Evolutionary conservation across 2,329 filamentous ascomycete genomes (phyloP).

Genomic region (Sporothrix sp.): DNA sequence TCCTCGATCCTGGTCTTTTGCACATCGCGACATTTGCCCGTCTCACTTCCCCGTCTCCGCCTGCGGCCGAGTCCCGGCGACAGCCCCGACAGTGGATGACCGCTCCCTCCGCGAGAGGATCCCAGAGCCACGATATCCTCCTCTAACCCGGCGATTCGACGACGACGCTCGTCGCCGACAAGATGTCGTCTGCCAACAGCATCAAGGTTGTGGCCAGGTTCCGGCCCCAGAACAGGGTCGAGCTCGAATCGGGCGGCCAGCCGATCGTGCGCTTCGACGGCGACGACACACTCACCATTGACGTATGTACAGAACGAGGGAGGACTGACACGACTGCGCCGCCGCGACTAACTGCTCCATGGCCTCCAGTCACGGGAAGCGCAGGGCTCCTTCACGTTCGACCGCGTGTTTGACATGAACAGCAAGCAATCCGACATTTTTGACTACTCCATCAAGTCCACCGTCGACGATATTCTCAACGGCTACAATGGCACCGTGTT

Average conservation of each 20-base stretch:
- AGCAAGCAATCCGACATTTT: slow-evolving; percentile 90
- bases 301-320: slow-evolving; percentile 47
- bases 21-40: background rate
- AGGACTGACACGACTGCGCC: background rate
- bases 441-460: slow-evolving; percentile 91
- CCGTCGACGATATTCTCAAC: slow-evolving; percentile 96
- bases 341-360: slow-evolving; percentile 19
- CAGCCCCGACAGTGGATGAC: slow-evolving; percentile 2
- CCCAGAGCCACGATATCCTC: no score
- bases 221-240: slow-evolving; percentile 90
- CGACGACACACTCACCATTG: slow-evolving; percentile 78
- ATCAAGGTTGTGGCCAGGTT: slow-evolving; percentile 95
- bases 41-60: background rate
- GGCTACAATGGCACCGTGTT: slow-evolving; percentile 99
- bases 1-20: background rate
- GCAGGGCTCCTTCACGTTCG: slow-evolving; percentile 84
- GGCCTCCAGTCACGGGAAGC: slow-evolving; percentile 65
- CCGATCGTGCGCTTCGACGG: slow-evolving; percentile 83
- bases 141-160: background rate
- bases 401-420: slow-evolving; percentile 92
- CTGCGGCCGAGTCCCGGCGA: slow-evolving; percentile 1
- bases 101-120: slow-evolving; percentile 5
- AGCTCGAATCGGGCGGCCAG: slow-evolving; percentile 81
- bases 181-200: slow-evolving; percentile 50
- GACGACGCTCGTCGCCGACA: slow-evolving; percentile 24